phyloP scores from a whole-genome alignment of 352 stramenopile species.

The Pythium aphanidermatum region DNA sequence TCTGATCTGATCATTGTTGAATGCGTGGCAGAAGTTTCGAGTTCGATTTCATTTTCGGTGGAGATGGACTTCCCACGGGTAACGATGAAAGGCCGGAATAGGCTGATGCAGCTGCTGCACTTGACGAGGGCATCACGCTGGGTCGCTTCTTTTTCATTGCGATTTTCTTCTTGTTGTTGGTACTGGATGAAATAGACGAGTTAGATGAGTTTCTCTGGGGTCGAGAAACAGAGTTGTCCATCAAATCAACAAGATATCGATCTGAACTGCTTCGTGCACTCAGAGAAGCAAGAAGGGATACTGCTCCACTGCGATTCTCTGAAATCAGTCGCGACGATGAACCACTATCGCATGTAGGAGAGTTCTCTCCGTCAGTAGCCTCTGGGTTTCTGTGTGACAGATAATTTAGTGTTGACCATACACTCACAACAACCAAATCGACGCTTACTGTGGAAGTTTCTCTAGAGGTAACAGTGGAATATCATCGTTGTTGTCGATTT shows the following conservation, averaged over 20 bases:
- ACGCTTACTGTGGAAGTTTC: conserved; percentile 39
- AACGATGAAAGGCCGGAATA: conserved; percentile 7
- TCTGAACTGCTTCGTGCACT: conserved; percentile 31
- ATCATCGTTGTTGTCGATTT: conserved; percentile 38
- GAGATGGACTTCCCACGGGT: conserved; percentile 2
- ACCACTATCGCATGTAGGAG: conserved; percentile 16
- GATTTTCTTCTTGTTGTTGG: conserved; percentile 23
- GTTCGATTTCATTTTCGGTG: conserved; percentile 28
- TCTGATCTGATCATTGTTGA: conserved; percentile 5
- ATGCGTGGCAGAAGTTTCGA: conserved; percentile 35
- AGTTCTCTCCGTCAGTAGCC: conserved; percentile 14
- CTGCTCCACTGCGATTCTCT: conserved; percentile 11
- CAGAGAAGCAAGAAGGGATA: conserved; percentile 17
- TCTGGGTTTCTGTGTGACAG: conserved; percentile 30
- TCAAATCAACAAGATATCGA: conserved; percentile 16
- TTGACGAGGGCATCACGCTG: conserved; percentile 8
- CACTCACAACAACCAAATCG: too few relatives aligned
- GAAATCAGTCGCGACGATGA: conserved; percentile 1
- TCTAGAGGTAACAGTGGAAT: conserved; percentile 50
- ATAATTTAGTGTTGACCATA: too few relatives aligned
- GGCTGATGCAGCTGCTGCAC: conserved; percentile 2
- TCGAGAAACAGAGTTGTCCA: conserved; percentile 7
- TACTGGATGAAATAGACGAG: neutral
- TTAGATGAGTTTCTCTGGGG: conserved; percentile 6
- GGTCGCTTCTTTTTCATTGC: conserved; percentile 26